Percentiles rank a stretch among this genome's conserved stretches.
These are phyloP conservation scores for Dillenia turbinata DNA, from an alignment of 164 flowering plant species.

Conservation along the genomic window DNA sequence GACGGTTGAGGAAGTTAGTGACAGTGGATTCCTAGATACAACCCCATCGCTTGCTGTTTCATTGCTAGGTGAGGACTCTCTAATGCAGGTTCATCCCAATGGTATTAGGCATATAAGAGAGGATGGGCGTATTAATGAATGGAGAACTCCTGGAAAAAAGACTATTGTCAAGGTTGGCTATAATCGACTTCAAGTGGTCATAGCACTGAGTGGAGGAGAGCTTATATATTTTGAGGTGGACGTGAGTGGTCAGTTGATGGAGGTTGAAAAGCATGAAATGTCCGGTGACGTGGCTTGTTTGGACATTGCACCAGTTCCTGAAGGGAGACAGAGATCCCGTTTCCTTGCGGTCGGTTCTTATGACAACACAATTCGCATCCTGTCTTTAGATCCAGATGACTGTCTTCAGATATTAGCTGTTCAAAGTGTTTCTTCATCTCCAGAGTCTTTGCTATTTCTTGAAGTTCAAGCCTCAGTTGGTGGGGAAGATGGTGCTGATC, in stretches of 20 bases:
- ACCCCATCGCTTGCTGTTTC: constrained; percentile 97
- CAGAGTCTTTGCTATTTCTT: constrained; percentile 96
- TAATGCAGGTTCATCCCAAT: constrained; percentile 98
- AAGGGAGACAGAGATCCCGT: constrained; percentile 96
- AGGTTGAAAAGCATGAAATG: constrained; percentile 98
- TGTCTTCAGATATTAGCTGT: constrained; percentile 90
- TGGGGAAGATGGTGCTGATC: constrained; percentile 99
- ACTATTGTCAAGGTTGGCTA: constrained; percentile 94
- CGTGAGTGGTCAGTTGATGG: constrained; percentile 91
- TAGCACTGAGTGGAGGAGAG: constrained; percentile 97
- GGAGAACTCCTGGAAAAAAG: constrained; percentile 99
- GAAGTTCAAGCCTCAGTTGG: constrained; percentile 94
- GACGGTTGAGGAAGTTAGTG: constrained; percentile 98
- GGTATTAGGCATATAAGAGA: constrained; percentile 99
- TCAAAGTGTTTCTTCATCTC: constrained; percentile 92
- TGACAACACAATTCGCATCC: constrained; percentile 87
- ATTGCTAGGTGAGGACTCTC: constrained; percentile 90
- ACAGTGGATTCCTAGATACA: constrained; percentile 96
- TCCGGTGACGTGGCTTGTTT: constrained; percentile 95
- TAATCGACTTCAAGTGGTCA: constrained; percentile 94
- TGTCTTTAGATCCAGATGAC: constrained; percentile 97
- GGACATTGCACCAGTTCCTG: constrained; percentile 99
- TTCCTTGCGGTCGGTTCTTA: constrained; percentile 99
- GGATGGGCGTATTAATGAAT: constrained; percentile 95
- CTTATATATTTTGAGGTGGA: constrained; percentile 98